Evolutionary conservation across 225 moss, liverwort and hornwort genomes (phyloP).

Genomic region (Polytrichum formosum): DNA sequence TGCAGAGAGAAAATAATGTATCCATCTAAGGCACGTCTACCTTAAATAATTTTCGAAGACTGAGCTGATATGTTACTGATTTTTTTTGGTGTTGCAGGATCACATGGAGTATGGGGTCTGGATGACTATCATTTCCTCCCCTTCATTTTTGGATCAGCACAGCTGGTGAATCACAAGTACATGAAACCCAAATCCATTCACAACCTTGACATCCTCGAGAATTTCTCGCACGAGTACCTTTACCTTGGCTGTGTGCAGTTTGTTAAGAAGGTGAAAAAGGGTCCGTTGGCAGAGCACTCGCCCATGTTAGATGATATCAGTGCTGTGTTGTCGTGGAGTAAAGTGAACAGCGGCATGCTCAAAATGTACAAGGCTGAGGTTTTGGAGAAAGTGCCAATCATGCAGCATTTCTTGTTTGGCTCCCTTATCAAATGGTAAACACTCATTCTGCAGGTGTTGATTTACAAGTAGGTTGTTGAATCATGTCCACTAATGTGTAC

Average conservation of each 20-base stretch:
- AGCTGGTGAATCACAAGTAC: conserved; percentile 92
- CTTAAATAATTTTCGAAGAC: not conserved
- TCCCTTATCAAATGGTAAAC: conserved; percentile 86
- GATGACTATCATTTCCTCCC: conserved; percentile 99
- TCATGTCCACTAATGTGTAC: too few species aligned
- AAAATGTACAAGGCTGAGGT: conserved; percentile 99
- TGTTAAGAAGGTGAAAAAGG: conserved; percentile 94
- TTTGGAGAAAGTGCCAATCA: conserved; percentile 94
- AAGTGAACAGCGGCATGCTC: conserved; percentile 94
- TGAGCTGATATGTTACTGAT: too few species aligned
- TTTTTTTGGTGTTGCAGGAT: conserved; percentile 51
- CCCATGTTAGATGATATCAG: conserved; percentile 98
- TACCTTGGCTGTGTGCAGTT: conserved; percentile 90
- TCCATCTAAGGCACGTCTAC: too few species aligned
- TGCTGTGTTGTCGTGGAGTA: conserved; percentile 80
- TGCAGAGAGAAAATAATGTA: too few species aligned
- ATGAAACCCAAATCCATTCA: conserved; percentile 99
- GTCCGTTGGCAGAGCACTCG: conserved; percentile 87
- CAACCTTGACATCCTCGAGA: conserved; percentile 84
- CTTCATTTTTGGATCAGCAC: conserved; percentile 86
- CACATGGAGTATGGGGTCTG: conserved; percentile 97
- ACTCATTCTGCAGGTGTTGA: too few species aligned
- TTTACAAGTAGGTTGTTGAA: too few species aligned
- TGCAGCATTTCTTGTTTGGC: conserved; percentile 99
- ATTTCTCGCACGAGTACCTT: conserved; percentile 81